Evolutionary conservation across 2,329 filamentous ascomycete species (phyloP).

Genomic region (Tolypocladium album): DNA sequence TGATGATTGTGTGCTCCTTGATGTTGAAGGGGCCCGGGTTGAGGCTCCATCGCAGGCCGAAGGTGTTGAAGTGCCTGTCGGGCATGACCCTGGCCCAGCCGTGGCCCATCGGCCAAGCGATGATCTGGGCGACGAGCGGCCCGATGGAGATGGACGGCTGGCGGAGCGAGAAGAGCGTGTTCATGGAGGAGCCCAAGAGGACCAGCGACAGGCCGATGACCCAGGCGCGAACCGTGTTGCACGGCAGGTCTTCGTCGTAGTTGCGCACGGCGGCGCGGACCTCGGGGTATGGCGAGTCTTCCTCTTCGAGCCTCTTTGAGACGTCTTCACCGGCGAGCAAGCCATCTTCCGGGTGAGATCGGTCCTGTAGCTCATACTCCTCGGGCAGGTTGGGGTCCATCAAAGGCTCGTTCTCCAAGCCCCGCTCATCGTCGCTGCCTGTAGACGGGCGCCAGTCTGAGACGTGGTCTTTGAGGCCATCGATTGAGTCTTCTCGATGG

Average conservation of each 20-base stretch:
- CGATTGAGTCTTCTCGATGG: conserved; percentile 11
- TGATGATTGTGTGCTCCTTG: conserved; percentile 59
- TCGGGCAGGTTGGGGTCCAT: conserved; percentile 40
- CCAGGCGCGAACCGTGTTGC: conserved; percentile 57
- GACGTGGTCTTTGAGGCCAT: conserved; percentile 19
- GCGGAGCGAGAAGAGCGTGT: conserved; percentile 54
- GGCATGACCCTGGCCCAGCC: conserved; percentile 49
- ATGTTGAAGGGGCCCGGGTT: conserved; percentile 61
- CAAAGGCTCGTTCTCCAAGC: conserved; percentile 44
- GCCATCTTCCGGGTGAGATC: conserved; percentile 10
- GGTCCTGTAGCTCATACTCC: conserved; percentile 24
- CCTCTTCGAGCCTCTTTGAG: conserved; percentile 29
- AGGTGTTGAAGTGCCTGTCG: conserved; percentile 33
- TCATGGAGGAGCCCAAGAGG: conserved; percentile 46
- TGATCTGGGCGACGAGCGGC: conserved; percentile 50
- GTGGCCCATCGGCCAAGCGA: conserved; percentile 53
- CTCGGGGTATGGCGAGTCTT: conserved; percentile 57
- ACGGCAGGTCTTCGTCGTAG: conserved; percentile 53
- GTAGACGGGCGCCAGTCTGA: conserved; percentile 31
- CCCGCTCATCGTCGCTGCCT: conserved; percentile 33
- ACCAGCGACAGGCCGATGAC: conserved; percentile 48
- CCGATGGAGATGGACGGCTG: conserved; percentile 50
- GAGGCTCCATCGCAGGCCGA: conserved; percentile 45
- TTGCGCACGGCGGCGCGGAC: conserved; percentile 54
- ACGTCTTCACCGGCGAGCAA: conserved; percentile 1